Evolutionary conservation across 164 flowering plant species (phyloP).

Genomic region (Piper longum): DNA sequence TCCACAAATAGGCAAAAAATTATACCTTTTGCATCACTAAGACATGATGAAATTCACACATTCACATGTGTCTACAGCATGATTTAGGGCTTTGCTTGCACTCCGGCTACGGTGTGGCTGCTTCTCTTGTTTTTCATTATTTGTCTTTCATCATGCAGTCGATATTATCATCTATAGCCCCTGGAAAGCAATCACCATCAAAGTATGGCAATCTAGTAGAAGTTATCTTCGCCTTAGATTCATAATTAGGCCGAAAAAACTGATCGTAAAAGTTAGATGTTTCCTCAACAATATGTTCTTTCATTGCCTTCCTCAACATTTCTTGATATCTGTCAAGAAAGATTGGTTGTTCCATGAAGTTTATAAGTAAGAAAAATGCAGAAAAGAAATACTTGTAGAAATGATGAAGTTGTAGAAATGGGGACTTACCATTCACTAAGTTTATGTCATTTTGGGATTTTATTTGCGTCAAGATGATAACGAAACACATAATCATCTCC

Average conservation of each 20-base stretch:
- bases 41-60: neutral
- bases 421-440: neutral
- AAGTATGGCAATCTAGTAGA: constrained; percentile 60
- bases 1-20: neutral
- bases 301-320: constrained; percentile 39
- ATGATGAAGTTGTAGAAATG: neutral
- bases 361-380: neutral
- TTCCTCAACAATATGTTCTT: constrained; percentile 33
- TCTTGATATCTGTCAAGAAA: constrained; percentile 34
- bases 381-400: too few species aligned
- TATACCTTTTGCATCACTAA: neutral
- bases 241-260: constrained; percentile 26
- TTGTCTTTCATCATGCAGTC: constrained; percentile 12
- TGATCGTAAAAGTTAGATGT: constrained; percentile 37
- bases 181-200: constrained; percentile 58
- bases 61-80: constrained; percentile 5
- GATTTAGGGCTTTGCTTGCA: constrained; percentile 7
- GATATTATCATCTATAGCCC: constrained; percentile 29
- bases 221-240: constrained; percentile 30
- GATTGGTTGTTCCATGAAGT: too few species aligned
- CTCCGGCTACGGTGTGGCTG: constrained; percentile 12
- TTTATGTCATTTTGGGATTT: neutral
- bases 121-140: constrained; percentile 11
- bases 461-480: neutral
- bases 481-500: neutral